These are phyloP conservation scores for Emericellopsis atlantica DNA, from an alignment of 2,329 filamentous ascomycete genomes.

Conservation along the genomic window DNA sequence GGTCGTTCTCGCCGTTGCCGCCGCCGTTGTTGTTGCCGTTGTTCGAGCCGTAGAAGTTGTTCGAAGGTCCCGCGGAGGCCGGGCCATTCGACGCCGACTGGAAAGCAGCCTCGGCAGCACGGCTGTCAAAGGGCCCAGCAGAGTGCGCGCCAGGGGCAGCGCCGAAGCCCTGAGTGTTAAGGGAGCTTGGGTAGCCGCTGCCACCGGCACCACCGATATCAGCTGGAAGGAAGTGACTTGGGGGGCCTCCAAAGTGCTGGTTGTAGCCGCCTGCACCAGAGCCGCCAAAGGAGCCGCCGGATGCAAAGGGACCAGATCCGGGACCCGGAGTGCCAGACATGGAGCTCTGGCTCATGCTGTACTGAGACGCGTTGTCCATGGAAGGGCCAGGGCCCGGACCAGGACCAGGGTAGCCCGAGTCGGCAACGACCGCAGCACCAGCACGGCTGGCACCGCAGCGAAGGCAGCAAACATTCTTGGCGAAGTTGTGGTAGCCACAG, in stretches of 20 bases:
- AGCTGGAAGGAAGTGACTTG: conserved; percentile 82
- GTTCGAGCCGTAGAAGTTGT: conserved; percentile 36
- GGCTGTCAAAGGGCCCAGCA: conserved; percentile 81
- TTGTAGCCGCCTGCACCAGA: conserved; percentile 46
- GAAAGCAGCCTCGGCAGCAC: conserved; percentile 88
- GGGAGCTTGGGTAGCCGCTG: conserved; percentile 59
- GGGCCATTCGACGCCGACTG: conserved; percentile 75
- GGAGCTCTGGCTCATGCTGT: conserved; percentile 76
- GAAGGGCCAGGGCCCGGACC: neutral
- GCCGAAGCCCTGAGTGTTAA: conserved; percentile 66
- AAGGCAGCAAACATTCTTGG: conserved; percentile 96
- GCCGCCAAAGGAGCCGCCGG: conserved; percentile 51
- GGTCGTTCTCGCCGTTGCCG: conserved; percentile 44
- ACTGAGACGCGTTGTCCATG: conserved; percentile 76
- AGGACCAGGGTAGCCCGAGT: conserved; percentile 79
- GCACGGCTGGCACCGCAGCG: conserved; percentile 92
- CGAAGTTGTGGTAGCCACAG: conserved; percentile 98
- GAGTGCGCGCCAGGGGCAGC: conserved; percentile 69
- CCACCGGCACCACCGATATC: conserved; percentile 58
- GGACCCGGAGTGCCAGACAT: conserved; percentile 72
- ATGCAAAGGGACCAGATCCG: conserved; percentile 64
- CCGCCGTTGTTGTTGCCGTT: conserved; percentile 34
- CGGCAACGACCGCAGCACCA: conserved; percentile 84
- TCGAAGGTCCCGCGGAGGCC: conserved; percentile 59
- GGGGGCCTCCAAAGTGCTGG: conserved; percentile 78